These are phyloP conservation scores for Aspergillus sparsus DNA, from an alignment of 495 filamentous ascomycete genomes.

Conservation along the genomic window DNA sequence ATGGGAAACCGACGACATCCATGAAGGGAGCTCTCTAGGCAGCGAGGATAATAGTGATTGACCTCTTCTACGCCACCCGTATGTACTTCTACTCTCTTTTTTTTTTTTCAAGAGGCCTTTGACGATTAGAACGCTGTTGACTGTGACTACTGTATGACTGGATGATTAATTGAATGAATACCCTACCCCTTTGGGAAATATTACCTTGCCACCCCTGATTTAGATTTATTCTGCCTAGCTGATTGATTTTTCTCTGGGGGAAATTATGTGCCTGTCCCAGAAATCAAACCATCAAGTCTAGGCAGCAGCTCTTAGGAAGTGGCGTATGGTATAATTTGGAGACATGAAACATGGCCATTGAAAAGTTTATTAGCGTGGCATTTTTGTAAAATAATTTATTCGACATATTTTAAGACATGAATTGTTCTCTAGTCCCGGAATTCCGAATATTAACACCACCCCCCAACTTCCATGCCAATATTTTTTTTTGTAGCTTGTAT, in stretches of 20 bases:
- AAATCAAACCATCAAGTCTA: neutral
- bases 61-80: neutral
- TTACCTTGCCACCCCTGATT: neutral
- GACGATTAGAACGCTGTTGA: neutral
- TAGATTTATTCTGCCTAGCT: neutral
- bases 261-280: neutral
- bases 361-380: conserved; percentile 15
- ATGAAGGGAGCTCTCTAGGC: conserved; percentile 13
- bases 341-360: neutral
- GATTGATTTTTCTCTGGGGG: neutral
- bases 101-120: neutral
- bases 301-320: neutral
- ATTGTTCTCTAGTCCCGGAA: conserved; percentile 22
- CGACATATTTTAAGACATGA: conserved; percentile 22
- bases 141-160: neutral
- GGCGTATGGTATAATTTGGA: neutral
- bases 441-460: conserved; percentile 10
- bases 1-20: conserved; percentile 25
- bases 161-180: too few relatives aligned
- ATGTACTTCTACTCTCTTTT: neutral
- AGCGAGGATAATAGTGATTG: conserved; percentile 20
- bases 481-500: conserved; percentile 1
- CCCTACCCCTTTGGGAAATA: neutral
- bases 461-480: conserved; percentile 2
- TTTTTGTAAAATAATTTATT: conserved; percentile 32